Percentiles rank a stretch among this genome's conserved stretches.
These are phyloP conservation scores for Thuidium tamariscinum DNA, from an alignment of 225 moss, liverwort and hornwort genomes.

Conservation along the genomic window DNA sequence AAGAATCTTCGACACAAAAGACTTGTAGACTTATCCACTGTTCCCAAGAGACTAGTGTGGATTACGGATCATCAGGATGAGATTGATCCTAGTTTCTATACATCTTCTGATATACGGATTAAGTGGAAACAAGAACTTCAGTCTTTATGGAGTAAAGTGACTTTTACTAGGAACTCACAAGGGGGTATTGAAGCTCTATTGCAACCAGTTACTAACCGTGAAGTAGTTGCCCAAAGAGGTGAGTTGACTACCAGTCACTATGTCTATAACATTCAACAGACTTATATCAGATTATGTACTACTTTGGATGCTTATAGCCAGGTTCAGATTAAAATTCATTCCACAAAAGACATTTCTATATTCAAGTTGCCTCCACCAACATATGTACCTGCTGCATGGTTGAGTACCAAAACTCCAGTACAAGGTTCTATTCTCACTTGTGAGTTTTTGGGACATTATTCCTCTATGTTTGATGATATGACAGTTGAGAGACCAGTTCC, in stretches of 20 bases:
- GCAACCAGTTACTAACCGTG: neutral
- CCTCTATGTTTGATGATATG: neutral
- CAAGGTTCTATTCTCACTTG: neutral
- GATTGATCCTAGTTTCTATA: neutral
- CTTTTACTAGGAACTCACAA: neutral
- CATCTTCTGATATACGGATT: neutral
- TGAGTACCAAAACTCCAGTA: neutral
- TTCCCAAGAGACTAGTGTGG: neutral
- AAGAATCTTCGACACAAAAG: neutral
- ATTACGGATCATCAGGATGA: neutral
- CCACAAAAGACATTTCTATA: neutral
- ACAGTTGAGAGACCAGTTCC: neutral
- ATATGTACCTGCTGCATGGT: neutral
- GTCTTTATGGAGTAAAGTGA: neutral
- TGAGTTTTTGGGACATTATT: neutral
- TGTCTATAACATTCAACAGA: neutral
- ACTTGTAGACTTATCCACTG: neutral
- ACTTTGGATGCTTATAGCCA: neutral
- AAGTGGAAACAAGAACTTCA: neutral
- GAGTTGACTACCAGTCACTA: neutral
- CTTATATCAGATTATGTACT: neutral
- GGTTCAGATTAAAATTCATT: neutral
- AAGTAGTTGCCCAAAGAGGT: neutral
- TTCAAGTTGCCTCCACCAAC: neutral
- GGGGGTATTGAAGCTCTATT: accelerated